A percentile compares a stretch with the other conserved stretches of the same genome.
phyloP scores from a whole-genome alignment of 805 yeast species.

The Saccharomyces cerevisiae region DNA sequence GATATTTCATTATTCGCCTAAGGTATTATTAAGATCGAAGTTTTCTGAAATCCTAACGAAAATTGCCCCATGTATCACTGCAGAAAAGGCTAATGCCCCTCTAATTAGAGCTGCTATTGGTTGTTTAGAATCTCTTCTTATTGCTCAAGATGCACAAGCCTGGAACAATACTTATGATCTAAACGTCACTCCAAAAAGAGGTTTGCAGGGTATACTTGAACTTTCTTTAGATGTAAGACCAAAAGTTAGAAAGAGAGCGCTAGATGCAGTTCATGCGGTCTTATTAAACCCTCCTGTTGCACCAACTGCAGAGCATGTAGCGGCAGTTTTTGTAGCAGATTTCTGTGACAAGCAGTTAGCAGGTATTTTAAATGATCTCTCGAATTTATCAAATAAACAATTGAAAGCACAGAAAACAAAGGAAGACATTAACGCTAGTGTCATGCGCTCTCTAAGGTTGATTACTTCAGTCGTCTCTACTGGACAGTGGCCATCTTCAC shows the following conservation, averaged over 20 bases:
- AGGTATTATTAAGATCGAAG: constrained; percentile 58
- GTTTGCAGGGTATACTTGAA: constrained; percentile 67
- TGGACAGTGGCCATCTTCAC: constrained; percentile 72
- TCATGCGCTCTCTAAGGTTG: constrained; percentile 73
- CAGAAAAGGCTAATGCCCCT: constrained; percentile 66
- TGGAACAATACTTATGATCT: constrained; percentile 56
- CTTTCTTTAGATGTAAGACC: constrained; percentile 84
- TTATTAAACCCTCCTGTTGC: constrained; percentile 63
- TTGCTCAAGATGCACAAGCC: constrained; percentile 70
- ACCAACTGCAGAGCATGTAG: constrained; percentile 72
- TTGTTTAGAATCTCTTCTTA: constrained; percentile 66
- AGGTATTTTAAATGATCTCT: constrained; percentile 35
- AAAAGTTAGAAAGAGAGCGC: constrained; percentile 90
- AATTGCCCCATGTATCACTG: constrained; percentile 72
- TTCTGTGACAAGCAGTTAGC: constrained; percentile 51
- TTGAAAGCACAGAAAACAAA: constrained; percentile 26
- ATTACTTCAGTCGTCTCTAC: constrained; percentile 62
- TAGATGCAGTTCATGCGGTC: constrained; percentile 69
- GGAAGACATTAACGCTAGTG: constrained; percentile 45
- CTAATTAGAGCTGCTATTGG: constrained; percentile 78
- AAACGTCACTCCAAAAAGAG: constrained; percentile 64
- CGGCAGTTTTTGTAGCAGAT: constrained; percentile 61
- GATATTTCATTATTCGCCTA: constrained; percentile 66
- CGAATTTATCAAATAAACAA: constrained; percentile 31
- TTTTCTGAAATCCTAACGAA: constrained; percentile 71